Conservation (phyloP, 106 monocot genomes). For the Allium fistulosum region DNA sequence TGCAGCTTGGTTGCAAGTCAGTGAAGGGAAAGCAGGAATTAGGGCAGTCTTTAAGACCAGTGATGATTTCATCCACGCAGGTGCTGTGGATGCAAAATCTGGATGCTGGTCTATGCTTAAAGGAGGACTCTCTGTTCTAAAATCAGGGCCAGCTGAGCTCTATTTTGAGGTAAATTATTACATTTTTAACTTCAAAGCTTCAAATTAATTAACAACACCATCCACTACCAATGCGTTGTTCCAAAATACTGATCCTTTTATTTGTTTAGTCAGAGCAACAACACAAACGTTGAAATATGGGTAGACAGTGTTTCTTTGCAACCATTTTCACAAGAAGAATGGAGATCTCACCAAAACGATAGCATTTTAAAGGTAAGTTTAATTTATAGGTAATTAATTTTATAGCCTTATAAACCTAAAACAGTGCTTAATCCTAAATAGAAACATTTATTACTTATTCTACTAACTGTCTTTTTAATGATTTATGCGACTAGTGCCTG, state of each 20-base stretch:
- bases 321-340: conserved; percentile 66
- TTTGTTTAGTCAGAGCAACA: conserved; percentile 24
- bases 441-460: too few species aligned
- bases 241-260: too few species aligned
- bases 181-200: neutral
- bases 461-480: too few species aligned
- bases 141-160: conserved; percentile 39
- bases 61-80: conserved; percentile 26
- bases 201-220: too few species aligned
- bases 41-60: conserved; percentile 30
- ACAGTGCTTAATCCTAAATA: too few species aligned
- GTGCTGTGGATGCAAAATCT: conserved; percentile 33
- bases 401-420: too few species aligned
- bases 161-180: conserved; percentile 74
- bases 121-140: conserved; percentile 56
- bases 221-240: too few species aligned
- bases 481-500: too few species aligned
- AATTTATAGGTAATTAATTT: too few species aligned
- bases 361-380: conserved; percentile 41
- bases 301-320: conserved; percentile 81
- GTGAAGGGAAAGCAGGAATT: conserved; percentile 20
- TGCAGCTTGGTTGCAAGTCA: conserved; percentile 65
- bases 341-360: conserved; percentile 52
- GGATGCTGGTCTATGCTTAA: conserved; percentile 91
- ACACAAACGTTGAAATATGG: conserved; percentile 46